phyloP scores from a whole-genome alignment of 192 early-diverging fungal genomes.

The Backusella circina region DNA sequence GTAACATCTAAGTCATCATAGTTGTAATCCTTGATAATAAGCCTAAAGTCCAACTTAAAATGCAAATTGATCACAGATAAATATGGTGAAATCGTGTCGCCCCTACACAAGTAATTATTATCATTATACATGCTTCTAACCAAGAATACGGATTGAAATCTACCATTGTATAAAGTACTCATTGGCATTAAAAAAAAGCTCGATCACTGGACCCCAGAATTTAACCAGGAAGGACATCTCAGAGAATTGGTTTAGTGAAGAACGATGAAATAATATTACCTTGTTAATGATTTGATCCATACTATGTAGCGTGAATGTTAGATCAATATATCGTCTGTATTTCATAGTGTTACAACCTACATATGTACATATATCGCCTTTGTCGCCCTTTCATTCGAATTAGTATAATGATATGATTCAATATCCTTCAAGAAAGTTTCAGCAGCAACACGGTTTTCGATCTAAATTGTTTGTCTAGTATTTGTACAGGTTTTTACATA shows the following conservation, averaged over 20 bases:
- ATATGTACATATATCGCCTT: slow-evolving; percentile 6
- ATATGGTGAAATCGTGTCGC: slow-evolving; percentile 1
- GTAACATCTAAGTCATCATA: neutral
- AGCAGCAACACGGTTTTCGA: slow-evolving; percentile 3
- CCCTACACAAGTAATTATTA: slow-evolving; percentile 3
- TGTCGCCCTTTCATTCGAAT: slow-evolving; percentile 9
- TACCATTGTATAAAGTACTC: slow-evolving; percentile 12
- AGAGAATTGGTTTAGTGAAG: slow-evolving; percentile 10
- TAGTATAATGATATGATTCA: neutral
- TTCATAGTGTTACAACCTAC: slow-evolving; percentile 2
- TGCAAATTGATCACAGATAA: slow-evolving; percentile 5
- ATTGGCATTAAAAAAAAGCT: slow-evolving; percentile 11
- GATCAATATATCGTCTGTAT: neutral
- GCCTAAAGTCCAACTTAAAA: slow-evolving; percentile 3
- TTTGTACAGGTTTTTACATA: slow-evolving; percentile 8
- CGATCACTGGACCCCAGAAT: slow-evolving; percentile 2
- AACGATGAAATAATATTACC: neutral
- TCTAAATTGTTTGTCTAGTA: slow-evolving; percentile 7
- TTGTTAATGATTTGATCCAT: slow-evolving; percentile 12
- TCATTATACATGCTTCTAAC: neutral
- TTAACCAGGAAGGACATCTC: slow-evolving; percentile 10
- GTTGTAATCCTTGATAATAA: slow-evolving; percentile 8
- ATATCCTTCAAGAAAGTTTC: slow-evolving; percentile 7
- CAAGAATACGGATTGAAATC: slow-evolving; percentile 1
- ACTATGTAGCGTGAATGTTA: slow-evolving; percentile 9